phyloP scores from a whole-genome alignment of 169 alveolate species.

The Eimeria sp. region DNA sequence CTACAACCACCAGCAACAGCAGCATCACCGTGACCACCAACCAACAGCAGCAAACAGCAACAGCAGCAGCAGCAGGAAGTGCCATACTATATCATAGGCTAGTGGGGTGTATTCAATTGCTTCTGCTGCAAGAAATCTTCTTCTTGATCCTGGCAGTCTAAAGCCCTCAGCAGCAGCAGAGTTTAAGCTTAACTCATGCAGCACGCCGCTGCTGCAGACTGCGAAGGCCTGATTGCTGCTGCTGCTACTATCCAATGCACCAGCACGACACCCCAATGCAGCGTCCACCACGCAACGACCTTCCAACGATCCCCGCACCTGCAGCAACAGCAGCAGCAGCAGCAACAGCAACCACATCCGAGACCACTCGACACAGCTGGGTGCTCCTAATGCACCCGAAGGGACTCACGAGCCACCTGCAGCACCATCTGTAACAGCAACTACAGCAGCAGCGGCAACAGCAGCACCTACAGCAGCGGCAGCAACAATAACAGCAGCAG shows the following conservation, averaged over 20 bases:
- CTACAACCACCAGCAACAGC: not conserved
- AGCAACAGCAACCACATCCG: not conserved
- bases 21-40: too few relatives aligned
- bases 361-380: not conserved
- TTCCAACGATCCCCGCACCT: slow-evolving; percentile 42
- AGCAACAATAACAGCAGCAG: slow-evolving; percentile 13
- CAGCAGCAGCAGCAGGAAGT: not conserved
- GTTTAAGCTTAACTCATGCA: not conserved
- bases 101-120: slow-evolving; percentile 27
- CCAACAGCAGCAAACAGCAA: too few relatives aligned
- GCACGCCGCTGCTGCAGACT: slow-evolving; percentile 27
- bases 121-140: slow-evolving; percentile 1
- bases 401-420: not conserved
- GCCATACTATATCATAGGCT: slow-evolving; percentile 6
- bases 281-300: slow-evolving; percentile 35
- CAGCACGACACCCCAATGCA: slow-evolving; percentile 16
- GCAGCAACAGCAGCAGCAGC: slow-evolving; percentile 32
- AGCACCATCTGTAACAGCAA: not conserved
- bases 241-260: not conserved
- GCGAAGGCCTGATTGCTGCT: slow-evolving; percentile 13
- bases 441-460: too few relatives aligned
- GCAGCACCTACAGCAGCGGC: not conserved
- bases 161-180: too few relatives aligned
- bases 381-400: not conserved
- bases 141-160: not conserved